Evolutionary conservation across 768 basidiomycete species (phyloP), one percentile per base, ranked within the genome.

Genomic region (Boletus pseudopeckii): DNA sequence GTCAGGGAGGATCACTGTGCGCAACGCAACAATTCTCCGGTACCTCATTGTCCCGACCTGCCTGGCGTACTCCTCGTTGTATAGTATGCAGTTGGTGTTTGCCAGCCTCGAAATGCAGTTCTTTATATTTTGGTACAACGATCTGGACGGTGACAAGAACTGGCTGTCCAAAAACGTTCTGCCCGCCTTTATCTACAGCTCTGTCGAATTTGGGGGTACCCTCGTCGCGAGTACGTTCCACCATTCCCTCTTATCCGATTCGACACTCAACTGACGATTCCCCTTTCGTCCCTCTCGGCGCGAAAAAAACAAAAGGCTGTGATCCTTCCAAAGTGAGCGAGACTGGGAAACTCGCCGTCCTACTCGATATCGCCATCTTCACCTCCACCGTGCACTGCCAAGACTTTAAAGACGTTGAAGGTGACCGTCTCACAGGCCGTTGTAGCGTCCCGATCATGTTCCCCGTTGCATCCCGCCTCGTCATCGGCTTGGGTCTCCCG

Each of bases 361-460:
- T 64, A 37, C 53, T 75, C 44, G 76, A 73, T 24, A 65, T 71
- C 8, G 66, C 67, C 0, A 71, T 78, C 17, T 70, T 79, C 34
- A 60, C 73, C 2, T 77, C 78, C 0, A 80, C 78, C 4, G 74
- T 79, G 13, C 78, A 80, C 18, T 72, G 76, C 3, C 76, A 79
- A 61, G 80, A 80, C 52, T 80, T 76, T 53, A 68, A 74, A 26
- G 80, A 80, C 48, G 58, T 72, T 13, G 65, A 68, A 17, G 79
- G 79, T 0, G 80, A 80, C 47, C 58, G 61, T 5, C 45, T 66
- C 18, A 64, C 66, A 0, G 75, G 75, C 0, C 70, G 79, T 3
- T 20, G 65, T 2, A 80, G 78, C 0, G 59, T 80, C 22, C 79
- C 79, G 2, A 76, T 80, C 48, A 69, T 72, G 32, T 71, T 73